Conservation (phyloP, 352 stramenopile species). For the Globisporangium abappressorium region DNA sequence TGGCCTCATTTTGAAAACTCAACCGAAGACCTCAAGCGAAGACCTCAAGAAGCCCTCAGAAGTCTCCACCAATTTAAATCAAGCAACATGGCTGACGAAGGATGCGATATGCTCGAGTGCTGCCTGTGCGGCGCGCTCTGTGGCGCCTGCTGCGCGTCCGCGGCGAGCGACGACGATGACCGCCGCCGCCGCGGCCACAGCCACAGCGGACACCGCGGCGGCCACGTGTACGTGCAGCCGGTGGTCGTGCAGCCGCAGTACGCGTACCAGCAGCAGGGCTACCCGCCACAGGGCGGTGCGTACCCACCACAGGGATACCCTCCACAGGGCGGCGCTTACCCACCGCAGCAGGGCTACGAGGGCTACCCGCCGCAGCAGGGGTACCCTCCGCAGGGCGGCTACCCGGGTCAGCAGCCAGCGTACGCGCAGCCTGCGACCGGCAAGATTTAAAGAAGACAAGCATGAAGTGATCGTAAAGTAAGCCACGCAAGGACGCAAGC, state of each 20-base stretch:
- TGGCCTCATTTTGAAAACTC: slow-evolving; percentile 24
- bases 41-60: slow-evolving; percentile 6
- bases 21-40: slow-evolving; percentile 2
- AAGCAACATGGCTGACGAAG: slow-evolving; percentile 43
- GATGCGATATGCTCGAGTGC: slow-evolving; percentile 78
- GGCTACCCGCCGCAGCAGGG: slow-evolving; percentile 26
- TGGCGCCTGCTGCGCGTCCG: slow-evolving; percentile 66
- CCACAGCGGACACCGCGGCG: slow-evolving; percentile 23
- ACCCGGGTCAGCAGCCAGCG: slow-evolving; percentile 12
- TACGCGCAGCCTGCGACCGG: slow-evolving; percentile 12
- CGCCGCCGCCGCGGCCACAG: slow-evolving; percentile 35
- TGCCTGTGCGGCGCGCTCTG: slow-evolving; percentile 73
- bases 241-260: slow-evolving; percentile 55
- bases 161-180: slow-evolving; percentile 30
- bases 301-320: slow-evolving; percentile 53
- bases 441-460: slow-evolving; percentile 10
- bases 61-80: not conserved
- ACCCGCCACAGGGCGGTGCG: slow-evolving; percentile 24
- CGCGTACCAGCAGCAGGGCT: slow-evolving; percentile 26
- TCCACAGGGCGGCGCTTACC: slow-evolving; percentile 26
- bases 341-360: slow-evolving; percentile 27
- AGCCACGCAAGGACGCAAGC: not conserved
- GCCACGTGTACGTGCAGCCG: slow-evolving; percentile 71
- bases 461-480: not conserved
- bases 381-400: slow-evolving; percentile 27